Evolutionary conservation across 495 filamentous ascomycete genomes (phyloP), one percentile per base, ranked within the genome.

Genomic region (Articulospora tetracladia): DNA sequence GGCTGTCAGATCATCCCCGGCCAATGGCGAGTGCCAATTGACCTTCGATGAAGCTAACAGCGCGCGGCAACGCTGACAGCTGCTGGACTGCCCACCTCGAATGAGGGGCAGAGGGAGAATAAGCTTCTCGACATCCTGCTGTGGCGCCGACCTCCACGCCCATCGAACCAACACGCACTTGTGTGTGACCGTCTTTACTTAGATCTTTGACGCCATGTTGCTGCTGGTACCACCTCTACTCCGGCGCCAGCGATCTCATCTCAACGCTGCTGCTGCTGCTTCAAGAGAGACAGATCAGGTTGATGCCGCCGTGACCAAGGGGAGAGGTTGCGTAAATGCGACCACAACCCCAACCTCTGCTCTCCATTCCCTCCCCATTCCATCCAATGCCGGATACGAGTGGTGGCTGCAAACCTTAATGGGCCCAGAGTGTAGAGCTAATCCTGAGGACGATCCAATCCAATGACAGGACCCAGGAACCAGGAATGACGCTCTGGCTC

Each of bases 1-100:
- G 64, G 64, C 57, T 63, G 56, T 26, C 47, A 62, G 28, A 44
- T 19, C 39, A 44, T n/a, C 39, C 8, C 11, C 15, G 17, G 10
- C 39, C 39, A 44, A 44, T 44, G 7, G 39, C n/a, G 39, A n/a
- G 7, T 44, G 15, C 39, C 39, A 44, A 44, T 44, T 15, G 39
- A 8, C 39, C 15, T 3, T 11, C 3, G 17, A 19, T 3, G 39
- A 44, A 44, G 39, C 39, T 44, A 44, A 19, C 39, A 44, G 39
- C 39, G 39, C 39, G 39, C 39, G 39, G 39, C 39, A 44, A 44
- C 39, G 39, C 39, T 44, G 39, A 44, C 17, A 44, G 39, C 39
- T 44, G 8, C 39, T 44, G n/a, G n/a, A n/a, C n/a, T n/a, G n/a
- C n/a, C n/a, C n/a, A n/a, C 39, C n/a, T 19, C 39, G 39, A 44